These are phyloP conservation scores for Striga asiatica DNA, from an alignment of 257 asterid genomes.

Conservation along the genomic window DNA sequence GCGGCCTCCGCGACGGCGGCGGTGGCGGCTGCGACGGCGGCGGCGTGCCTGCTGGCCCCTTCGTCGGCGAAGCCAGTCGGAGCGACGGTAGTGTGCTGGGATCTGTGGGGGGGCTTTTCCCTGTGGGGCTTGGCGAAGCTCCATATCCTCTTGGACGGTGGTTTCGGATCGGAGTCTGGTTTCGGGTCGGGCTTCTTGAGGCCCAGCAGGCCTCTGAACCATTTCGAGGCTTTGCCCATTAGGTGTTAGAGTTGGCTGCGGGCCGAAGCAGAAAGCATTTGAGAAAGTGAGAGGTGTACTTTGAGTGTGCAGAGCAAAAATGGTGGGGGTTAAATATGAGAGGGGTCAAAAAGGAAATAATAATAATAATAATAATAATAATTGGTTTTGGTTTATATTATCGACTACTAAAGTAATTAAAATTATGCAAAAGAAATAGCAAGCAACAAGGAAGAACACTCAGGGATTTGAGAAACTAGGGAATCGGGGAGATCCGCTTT, in stretches of 20 bases:
- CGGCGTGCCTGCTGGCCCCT: slow-evolving; percentile 37
- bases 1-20: slow-evolving; percentile 63
- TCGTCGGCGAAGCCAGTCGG: slow-evolving; percentile 12
- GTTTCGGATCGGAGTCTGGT: slow-evolving; percentile 11
- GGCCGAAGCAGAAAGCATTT: slow-evolving; percentile 4
- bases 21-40: slow-evolving; percentile 52
- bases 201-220: slow-evolving; percentile 60
- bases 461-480: too few relatives aligned
- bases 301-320: not conserved
- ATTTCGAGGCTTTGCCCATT: slow-evolving; percentile 75
- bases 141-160: slow-evolving; percentile 50
- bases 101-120: slow-evolving; percentile 13
- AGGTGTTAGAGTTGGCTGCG: slow-evolving; percentile 1
- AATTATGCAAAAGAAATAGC: too few relatives aligned
- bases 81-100: not conserved
- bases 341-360: not conserved
- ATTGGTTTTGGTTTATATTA: too few relatives aligned
- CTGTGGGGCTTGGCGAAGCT: slow-evolving; percentile 37
- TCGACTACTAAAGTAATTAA: too few relatives aligned
- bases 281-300: slow-evolving; percentile 1
- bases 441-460: too few relatives aligned
- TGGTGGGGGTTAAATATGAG: slow-evolving; percentile 3
- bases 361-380: too few relatives aligned
- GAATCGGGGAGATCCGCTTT: too few relatives aligned
- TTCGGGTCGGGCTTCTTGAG: slow-evolving; percentile 31